Base-by-base conservation (phyloP, 2,329 filamentous ascomycete species). In the Xylaria digitata region DNA sequence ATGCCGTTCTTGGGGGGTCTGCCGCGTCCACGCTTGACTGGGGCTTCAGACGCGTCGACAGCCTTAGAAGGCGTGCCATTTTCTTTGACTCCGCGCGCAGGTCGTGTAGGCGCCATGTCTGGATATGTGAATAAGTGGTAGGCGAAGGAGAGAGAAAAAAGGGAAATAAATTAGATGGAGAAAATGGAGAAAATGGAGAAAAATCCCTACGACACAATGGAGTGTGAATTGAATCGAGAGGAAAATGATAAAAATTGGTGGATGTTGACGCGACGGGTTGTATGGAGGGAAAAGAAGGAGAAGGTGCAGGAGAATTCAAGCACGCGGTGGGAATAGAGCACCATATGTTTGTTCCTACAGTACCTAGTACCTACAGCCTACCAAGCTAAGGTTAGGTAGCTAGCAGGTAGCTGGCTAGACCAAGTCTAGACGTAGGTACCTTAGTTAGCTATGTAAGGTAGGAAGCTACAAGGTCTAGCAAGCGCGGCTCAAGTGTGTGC, bases 1-100 rank as follows among this genome's bases (percentile, higher is more conserved):
- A 81, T 71, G 55, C 79, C 81, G 59, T 78, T 79, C 73, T 82
- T 81, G 56, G 78, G 76, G 15, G 79, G 78, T 19, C 80, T 77
- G 37, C 80, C 80, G 49, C 79, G 80, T 45, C 79, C 78, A 64
- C 77, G 77, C 71, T 80, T 80, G 43, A 67, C 75, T 11, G 75
- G 72, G 26, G 70, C 66, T 21, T 70, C 72, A 17, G 72, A 49
- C 13, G 70, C 70, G 26, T 73, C 68, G 30, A 66, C 62, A 21
- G 63, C 66, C 21, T 71, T 67, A 1, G 69, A 21, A 4, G 69
- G 34, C 4, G 73, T 72, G 59, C 71, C 72, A 34, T 72, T 74
- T 48, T 73, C 72, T 40, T 70, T 65, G 30, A 66, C 23, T 5
- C 54, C 58, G 61, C 73, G 73, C 58, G 68, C 48, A 15, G 72